Evolutionary conservation across 768 basidiomycete genomes (phyloP).

Genomic region (Porpolomopsis calyptriformis): DNA sequence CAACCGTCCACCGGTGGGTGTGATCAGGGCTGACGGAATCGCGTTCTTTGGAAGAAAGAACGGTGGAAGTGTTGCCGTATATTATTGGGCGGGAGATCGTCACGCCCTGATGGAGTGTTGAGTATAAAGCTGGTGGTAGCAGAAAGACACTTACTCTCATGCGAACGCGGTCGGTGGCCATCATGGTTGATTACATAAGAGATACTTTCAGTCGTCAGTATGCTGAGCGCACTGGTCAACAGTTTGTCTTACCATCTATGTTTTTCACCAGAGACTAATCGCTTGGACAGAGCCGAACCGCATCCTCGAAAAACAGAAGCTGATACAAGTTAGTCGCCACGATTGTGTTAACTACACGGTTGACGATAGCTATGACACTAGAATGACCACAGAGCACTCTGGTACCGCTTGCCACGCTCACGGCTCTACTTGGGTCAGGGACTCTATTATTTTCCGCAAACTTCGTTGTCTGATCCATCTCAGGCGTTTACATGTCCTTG

Average conservation of each 20-base stretch:
- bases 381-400: slow-evolving; percentile 42
- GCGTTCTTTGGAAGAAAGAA: slow-evolving; percentile 66
- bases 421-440: slow-evolving; percentile 53
- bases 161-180: slow-evolving; percentile 61
- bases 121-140: slow-evolving; percentile 9
- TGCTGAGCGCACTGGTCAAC: slow-evolving; percentile 56
- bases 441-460: background rate
- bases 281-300: slow-evolving; percentile 48
- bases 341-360: slow-evolving; percentile 9
- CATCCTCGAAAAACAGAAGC: slow-evolving; percentile 54
- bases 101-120: slow-evolving; percentile 47
- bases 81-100: slow-evolving; percentile 85
- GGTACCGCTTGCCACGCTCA: slow-evolving; percentile 52
- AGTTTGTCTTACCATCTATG: slow-evolving; percentile 25
- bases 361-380: slow-evolving; percentile 11
- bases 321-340: slow-evolving; percentile 42
- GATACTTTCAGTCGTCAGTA: slow-evolving; percentile 21
- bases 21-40: slow-evolving; percentile 55
- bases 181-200: slow-evolving; percentile 16
- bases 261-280: slow-evolving; percentile 2
- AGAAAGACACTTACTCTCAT: slow-evolving; percentile 49
- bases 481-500: slow-evolving; percentile 45
- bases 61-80: slow-evolving; percentile 86
- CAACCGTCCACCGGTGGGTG: slow-evolving; percentile 95
- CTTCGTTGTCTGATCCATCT: slow-evolving; percentile 1